Conservation (phyloP, 495 filamentous ascomycete genomes). For the Aspergillus steynii region DNA sequence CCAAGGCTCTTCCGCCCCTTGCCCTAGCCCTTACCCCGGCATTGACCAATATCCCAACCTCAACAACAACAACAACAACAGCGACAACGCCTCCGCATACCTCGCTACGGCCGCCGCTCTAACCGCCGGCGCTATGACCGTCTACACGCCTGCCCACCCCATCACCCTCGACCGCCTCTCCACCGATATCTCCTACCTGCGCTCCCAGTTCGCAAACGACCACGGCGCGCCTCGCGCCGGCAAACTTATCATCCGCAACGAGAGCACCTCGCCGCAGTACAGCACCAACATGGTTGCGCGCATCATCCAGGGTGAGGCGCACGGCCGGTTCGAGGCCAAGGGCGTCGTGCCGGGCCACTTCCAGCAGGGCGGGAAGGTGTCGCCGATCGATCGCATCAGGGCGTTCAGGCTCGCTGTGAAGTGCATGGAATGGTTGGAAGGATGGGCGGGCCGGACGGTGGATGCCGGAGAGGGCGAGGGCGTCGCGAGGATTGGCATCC, state of each 20-base stretch:
- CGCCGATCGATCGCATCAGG: conserved; percentile 89
- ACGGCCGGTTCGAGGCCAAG: conserved; percentile 82
- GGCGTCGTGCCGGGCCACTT: conserved; percentile 94
- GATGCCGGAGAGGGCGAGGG: conserved; percentile 63
- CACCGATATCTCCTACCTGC: conserved; percentile 81
- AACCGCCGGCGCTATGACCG: conserved; percentile 81
- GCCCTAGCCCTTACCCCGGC: too few species aligned
- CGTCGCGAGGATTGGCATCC: conserved; percentile 81
- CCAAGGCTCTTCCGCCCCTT: conserved; percentile 63
- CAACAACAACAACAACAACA: too few species aligned
- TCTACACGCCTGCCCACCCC: conserved; percentile 94
- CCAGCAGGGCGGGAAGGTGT: conserved; percentile 89
- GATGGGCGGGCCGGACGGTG: conserved; percentile 59
- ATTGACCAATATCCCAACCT: too few species aligned
- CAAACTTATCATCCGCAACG: conserved; percentile 88
- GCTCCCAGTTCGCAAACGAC: conserved; percentile 77
- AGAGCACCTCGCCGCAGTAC: conserved; percentile 84
- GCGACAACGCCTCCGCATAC: conserved; percentile 94
- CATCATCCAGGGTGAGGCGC: conserved; percentile 89
- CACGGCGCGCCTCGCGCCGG: conserved; percentile 84
- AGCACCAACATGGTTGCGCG: conserved; percentile 85
- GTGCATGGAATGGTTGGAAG: conserved; percentile 83
- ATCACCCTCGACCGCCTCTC: conserved; percentile 87
- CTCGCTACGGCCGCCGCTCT: conserved; percentile 88
- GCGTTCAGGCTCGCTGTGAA: conserved; percentile 87